Conservation (phyloP, 2,329 filamentous ascomycete genomes). For the Alternaria sp. region DNA sequence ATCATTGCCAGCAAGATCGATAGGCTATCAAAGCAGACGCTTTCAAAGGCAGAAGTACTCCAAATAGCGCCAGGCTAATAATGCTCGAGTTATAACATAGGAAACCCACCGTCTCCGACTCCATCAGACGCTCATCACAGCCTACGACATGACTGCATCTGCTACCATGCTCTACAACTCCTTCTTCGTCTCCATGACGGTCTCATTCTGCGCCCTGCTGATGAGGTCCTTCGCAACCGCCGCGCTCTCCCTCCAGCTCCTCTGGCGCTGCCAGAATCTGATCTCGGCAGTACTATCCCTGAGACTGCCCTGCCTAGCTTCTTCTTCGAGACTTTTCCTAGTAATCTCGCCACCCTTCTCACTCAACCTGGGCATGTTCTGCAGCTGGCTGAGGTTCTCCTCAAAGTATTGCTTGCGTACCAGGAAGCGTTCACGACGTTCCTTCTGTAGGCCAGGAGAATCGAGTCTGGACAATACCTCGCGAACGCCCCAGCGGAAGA, state of each 20-base stretch:
- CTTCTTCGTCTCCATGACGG: constrained; percentile 48
- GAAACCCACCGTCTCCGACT: neutral
- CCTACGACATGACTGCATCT: neutral
- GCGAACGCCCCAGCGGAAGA: constrained; percentile 74
- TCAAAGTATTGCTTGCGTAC: constrained; percentile 81
- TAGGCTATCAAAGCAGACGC: neutral
- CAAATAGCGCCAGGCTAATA: constrained; percentile 17
- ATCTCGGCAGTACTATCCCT: constrained; percentile 52
- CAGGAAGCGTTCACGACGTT: constrained; percentile 79
- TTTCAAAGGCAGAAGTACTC: neutral
- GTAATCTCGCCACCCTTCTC: constrained; percentile 66
- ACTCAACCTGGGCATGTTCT: constrained; percentile 48
- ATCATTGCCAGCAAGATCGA: neutral
- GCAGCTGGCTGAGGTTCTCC: constrained; percentile 69
- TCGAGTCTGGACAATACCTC: constrained; percentile 80
- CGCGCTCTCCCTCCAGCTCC: constrained; percentile 58
- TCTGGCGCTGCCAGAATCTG: constrained; percentile 61
- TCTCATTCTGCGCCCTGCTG: constrained; percentile 45
- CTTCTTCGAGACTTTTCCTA: constrained; percentile 67
- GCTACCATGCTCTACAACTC: constrained; percentile 24
- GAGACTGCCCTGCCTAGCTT: constrained; percentile 52
- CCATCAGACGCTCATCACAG: neutral
- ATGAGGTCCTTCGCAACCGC: constrained; percentile 60
- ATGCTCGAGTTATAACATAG: constrained; percentile 8
- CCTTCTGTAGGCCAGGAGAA: constrained; percentile 83